Conservation (phyloP, 805 yeast species). For the Starmerella vitae region DNA sequence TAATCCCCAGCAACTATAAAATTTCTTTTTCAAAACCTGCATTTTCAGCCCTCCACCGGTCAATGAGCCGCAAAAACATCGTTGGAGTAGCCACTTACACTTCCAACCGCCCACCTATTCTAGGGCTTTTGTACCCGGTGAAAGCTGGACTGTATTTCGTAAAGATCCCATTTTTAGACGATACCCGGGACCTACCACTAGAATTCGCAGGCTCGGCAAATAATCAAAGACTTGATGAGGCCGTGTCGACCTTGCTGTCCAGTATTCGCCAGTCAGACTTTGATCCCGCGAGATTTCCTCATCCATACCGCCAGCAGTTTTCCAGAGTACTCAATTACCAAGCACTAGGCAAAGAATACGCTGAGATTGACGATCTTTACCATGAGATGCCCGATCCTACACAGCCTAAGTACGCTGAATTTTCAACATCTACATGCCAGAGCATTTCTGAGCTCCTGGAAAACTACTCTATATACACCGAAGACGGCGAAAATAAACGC, state of each 20-base stretch:
- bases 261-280: not conserved
- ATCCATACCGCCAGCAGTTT: not conserved
- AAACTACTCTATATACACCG: too few species aligned
- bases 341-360: not conserved
- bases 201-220: not conserved
- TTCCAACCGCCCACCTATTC: not conserved
- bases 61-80: not conserved
- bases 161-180: conserved; percentile 1
- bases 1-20: conserved; percentile 3
- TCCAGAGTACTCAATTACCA: not conserved
- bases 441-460: too few species aligned
- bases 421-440: too few species aligned
- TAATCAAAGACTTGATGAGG: not conserved
- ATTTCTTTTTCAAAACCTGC: conserved; percentile 1
- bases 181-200: not conserved
- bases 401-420: not conserved
- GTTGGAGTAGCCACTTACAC: conserved; percentile 1
- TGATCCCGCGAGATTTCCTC: conserved; percentile 2
- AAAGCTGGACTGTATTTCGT: conserved; percentile 2
- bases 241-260: not conserved
- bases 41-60: conserved; percentile 2
- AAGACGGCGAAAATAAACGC: too few species aligned
- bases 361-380: too few species aligned
- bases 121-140: conserved; percentile 1
- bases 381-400: too few species aligned